Conservation (phyloP, 306 rosid species). For the Fragaria vesca region DNA sequence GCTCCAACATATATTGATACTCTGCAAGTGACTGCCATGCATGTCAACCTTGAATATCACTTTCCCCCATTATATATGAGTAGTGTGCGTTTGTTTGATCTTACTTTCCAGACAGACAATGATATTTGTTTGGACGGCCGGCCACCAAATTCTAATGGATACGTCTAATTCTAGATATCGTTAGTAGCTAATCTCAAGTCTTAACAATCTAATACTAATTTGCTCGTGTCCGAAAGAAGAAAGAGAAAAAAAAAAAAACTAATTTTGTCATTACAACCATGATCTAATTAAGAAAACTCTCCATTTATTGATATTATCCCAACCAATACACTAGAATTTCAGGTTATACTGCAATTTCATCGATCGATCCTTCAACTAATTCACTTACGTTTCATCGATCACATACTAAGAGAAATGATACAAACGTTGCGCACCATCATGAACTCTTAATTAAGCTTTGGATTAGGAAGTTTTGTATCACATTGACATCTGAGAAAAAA, state of each 20-base stretch:
- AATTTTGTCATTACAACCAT: not conserved
- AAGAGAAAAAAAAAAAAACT: too few relatives aligned
- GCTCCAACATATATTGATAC: not conserved
- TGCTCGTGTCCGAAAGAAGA: too few relatives aligned
- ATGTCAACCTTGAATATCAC: slow-evolving; percentile 18
- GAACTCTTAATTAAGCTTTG: not conserved
- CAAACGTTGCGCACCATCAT: too few relatives aligned
- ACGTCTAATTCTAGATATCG: not conserved
- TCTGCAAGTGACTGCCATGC: slow-evolving; percentile 13
- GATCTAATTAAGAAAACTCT: not conserved
- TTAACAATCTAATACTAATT: not conserved
- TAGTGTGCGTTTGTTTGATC: not conserved
- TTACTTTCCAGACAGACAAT: slow-evolving; percentile 21
- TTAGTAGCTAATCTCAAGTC: not conserved
- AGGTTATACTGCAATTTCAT: not conserved
- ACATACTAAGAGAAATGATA: too few relatives aligned
- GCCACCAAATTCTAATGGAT: not conserved
- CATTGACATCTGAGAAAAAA: too few relatives aligned
- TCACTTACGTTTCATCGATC: too few relatives aligned
- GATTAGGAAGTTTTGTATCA: not conserved
- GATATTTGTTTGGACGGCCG: slow-evolving; percentile 19
- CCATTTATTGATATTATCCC: not conserved
- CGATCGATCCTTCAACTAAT: not conserved
- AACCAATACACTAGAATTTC: not conserved
- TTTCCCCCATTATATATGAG: not conserved